Percentiles rank a stretch among this genome's conserved stretches.
phyloP scores from a whole-genome alignment of 2,329 filamentous ascomycete species.

The Penicillium olsonii region DNA sequence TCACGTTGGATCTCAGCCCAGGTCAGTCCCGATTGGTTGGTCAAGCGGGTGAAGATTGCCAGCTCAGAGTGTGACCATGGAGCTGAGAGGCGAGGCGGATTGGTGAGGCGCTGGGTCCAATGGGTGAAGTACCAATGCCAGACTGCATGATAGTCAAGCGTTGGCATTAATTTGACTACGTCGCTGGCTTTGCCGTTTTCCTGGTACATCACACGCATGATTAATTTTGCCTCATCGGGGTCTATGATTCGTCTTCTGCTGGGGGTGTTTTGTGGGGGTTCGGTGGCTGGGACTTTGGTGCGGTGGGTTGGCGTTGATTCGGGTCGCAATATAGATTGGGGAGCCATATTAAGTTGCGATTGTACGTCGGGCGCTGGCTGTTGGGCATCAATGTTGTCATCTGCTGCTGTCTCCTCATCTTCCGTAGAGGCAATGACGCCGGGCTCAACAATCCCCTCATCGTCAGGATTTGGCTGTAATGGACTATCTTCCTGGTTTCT shows the following conservation, averaged over 20 bases:
- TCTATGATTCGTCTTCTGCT: conserved; percentile 24
- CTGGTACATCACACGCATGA: conserved; percentile 33
- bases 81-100: conserved; percentile 27
- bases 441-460: no score
- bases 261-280: conserved; percentile 15
- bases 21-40: conserved; percentile 29
- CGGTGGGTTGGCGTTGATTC: conserved; percentile 7
- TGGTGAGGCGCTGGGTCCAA: conserved; percentile 29
- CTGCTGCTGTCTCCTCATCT: not conserved
- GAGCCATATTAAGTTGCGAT: conserved; percentile 1
- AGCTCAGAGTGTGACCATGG: conserved; percentile 34
- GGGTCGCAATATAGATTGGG: not conserved
- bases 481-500: no score
- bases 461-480: no score
- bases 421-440: not conserved
- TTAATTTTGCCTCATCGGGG: conserved; percentile 35
- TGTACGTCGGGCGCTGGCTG: not conserved
- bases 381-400: not conserved
- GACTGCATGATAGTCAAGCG: conserved; percentile 23
- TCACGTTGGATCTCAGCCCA: conserved; percentile 31
- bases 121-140: conserved; percentile 30
- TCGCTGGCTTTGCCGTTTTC: conserved; percentile 32
- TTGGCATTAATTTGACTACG: conserved; percentile 30
- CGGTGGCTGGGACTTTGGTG: not conserved
- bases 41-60: conserved; percentile 27